Evolutionary conservation across 768 basidiomycete genomes (phyloP).

Genomic region (Tylopilus felleus): DNA sequence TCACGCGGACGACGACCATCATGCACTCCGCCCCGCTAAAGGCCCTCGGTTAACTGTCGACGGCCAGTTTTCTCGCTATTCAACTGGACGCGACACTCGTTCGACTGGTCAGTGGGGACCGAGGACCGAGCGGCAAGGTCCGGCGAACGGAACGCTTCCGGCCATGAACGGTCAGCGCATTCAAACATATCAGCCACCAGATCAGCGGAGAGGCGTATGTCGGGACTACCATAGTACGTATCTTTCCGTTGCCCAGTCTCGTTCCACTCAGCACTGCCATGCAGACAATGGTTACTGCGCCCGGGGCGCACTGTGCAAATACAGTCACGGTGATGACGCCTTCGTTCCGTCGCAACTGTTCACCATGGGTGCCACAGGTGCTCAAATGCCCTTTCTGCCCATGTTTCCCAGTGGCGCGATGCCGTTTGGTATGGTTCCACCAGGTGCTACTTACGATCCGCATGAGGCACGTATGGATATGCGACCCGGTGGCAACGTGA

Average conservation of each 20-base stretch:
- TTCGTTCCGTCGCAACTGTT: slow-evolving; percentile 71
- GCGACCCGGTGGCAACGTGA: slow-evolving; percentile 45
- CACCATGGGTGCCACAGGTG: slow-evolving; percentile 45
- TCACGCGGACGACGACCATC: slow-evolving; percentile 58
- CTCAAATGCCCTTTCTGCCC: slow-evolving; percentile 59
- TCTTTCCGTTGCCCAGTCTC: slow-evolving; percentile 1
- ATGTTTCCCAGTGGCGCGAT: slow-evolving; percentile 60
- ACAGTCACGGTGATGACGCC: slow-evolving; percentile 88
- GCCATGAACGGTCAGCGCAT: slow-evolving; percentile 44
- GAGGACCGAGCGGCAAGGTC: slow-evolving; percentile 30
- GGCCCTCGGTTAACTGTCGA: slow-evolving; percentile 66
- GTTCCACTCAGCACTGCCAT: slow-evolving; percentile 9
- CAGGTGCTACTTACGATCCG: slow-evolving; percentile 65
- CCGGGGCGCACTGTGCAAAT: slow-evolving; percentile 86
- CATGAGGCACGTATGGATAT: slow-evolving; percentile 80
- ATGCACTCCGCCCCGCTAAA: slow-evolving; percentile 60
- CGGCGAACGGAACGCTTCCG: slow-evolving; percentile 25
- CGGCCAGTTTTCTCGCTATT: slow-evolving; percentile 63
- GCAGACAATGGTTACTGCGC: slow-evolving; percentile 90
- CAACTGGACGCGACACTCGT: slow-evolving; percentile 40
- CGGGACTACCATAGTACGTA: slow-evolving; percentile 89
- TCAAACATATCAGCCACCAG: slow-evolving; percentile 66
- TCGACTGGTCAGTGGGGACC: slow-evolving; percentile 43
- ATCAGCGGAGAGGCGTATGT: slow-evolving; percentile 75
- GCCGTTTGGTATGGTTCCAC: slow-evolving; percentile 50